Conservation (phyloP, 768 basidiomycete genomes). For the Tremella mesenterica region DNA sequence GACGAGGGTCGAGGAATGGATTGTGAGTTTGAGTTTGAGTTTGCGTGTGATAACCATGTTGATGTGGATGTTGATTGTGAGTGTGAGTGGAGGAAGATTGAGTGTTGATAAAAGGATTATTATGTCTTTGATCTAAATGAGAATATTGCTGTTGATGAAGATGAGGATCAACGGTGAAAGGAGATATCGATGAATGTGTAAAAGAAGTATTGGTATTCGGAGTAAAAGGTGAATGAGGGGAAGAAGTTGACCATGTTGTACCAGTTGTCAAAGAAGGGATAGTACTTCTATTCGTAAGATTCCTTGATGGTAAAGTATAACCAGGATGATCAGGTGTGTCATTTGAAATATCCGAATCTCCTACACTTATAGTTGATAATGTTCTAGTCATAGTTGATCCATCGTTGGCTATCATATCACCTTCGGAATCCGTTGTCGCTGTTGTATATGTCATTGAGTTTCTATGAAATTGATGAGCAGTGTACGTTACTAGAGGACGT, state of each 20-base stretch:
- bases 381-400: conserved; percentile 11
- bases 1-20: not conserved
- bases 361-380: conserved; percentile 6
- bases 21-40: too few relatives aligned
- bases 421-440: conserved; percentile 15
- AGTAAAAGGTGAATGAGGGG: not conserved
- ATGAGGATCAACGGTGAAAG: too few relatives aligned
- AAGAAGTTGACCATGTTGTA: not conserved
- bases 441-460: too few relatives aligned
- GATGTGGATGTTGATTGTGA: too few relatives aligned
- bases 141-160: too few relatives aligned
- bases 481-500: too few relatives aligned
- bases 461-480: too few relatives aligned
- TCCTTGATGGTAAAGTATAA: conserved; percentile 1
- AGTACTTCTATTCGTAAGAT: not conserved
- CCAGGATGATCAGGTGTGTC: conserved; percentile 8
- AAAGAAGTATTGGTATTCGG: not conserved
- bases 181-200: not conserved
- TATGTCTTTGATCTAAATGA: too few relatives aligned
- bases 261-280: not conserved
- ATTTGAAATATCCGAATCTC: not conserved
- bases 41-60: too few relatives aligned
- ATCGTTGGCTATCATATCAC: conserved; percentile 15
- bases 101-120: too few relatives aligned
- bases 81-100: too few relatives aligned